These are phyloP conservation scores for Pseudogymnoascus sp. DNA, from an alignment of 2,329 filamentous ascomycete genomes.

Conservation along the genomic window DNA sequence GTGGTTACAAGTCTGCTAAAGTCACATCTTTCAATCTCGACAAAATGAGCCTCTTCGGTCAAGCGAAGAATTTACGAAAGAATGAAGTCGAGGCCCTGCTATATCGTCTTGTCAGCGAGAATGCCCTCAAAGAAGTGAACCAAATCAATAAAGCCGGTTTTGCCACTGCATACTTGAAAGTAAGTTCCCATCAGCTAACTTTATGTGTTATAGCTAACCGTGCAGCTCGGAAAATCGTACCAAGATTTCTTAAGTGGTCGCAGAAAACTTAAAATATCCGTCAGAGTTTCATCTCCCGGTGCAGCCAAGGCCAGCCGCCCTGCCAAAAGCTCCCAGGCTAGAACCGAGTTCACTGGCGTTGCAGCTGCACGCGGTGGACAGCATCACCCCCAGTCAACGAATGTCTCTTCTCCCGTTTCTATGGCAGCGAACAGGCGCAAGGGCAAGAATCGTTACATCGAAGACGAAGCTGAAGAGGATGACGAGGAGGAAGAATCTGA, in stretches of 20 bases:
- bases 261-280: constrained; percentile 23
- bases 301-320: constrained; percentile 28
- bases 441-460: constrained; percentile 19
- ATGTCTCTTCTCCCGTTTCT: constrained; percentile 56
- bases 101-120: constrained; percentile 63
- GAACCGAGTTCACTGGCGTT: constrained; percentile 22
- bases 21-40: constrained; percentile 39
- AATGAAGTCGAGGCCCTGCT: constrained; percentile 80
- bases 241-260: constrained; percentile 22
- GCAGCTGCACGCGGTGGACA: constrained; percentile 24
- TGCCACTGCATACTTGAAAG: constrained; percentile 63
- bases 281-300: constrained; percentile 18
- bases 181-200: constrained; percentile 32
- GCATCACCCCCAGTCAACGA: constrained; percentile 53
- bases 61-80: constrained; percentile 60
- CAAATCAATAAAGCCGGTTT: constrained; percentile 57
- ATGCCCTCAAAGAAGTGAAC: constrained; percentile 65
- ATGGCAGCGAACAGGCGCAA: constrained; percentile 31
- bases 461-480: constrained; percentile 32
- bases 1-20: constrained; percentile 54
- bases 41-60: constrained; percentile 49
- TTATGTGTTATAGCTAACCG: constrained; percentile 29
- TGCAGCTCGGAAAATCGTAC: constrained; percentile 25
- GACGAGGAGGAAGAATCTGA: constrained; percentile 17
- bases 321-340: constrained; percentile 30